Evolutionary conservation across 2,329 filamentous ascomycete genomes (phyloP), one percentile per base, ranked within the genome.

Genomic region (Penicillium freii): DNA sequence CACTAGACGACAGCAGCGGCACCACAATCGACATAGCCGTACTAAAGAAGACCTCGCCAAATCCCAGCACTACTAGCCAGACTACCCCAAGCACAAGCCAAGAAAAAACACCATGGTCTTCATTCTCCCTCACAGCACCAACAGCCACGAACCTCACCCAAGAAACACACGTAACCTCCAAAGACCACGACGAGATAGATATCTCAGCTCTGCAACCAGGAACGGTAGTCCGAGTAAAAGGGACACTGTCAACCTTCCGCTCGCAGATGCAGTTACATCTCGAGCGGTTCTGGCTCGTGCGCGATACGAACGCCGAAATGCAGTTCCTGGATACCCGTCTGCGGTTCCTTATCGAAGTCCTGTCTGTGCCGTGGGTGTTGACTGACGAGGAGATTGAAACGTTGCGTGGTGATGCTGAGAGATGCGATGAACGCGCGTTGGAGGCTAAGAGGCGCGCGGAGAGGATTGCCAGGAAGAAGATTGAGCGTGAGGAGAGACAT

Each of bases 1-100:
- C 79, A 0, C 63, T 88, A 11, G 85, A 88, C 68, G 85, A 88
- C 63, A 81, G 84, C 64, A 86, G 82, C 68, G 85, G 84, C 36
- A 76, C 75, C 0, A 83, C 77, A 5, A 77, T 87, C 54, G 84
- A 87, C 47, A 72, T 86, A 19, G 78, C 83, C 21, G 77, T 80
- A 40, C 70, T 70, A 7, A 76, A 76, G 59, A 33, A 56, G 42
- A 63, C 65, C 36, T 43, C 62, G 27, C 53, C 54, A 51, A 46
- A 39, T 31, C 25, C 49, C 11, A 49, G 19, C 15, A 55, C 43
- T 33, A 21, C 5, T 48, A 56, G 69, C 71, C 2, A 74, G 15
- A 10, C 19, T 33, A 34, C 17, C 7, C 10, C 34, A 0, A 74
- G 76, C 0, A 61, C 61, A 4, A 62, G 77, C 23, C 64, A 27